Percentiles rank a stretch among this genome's conserved stretches.
Conservation (phyloP, 73 alveolate genomes). For the Breviolum minutum region DNA sequence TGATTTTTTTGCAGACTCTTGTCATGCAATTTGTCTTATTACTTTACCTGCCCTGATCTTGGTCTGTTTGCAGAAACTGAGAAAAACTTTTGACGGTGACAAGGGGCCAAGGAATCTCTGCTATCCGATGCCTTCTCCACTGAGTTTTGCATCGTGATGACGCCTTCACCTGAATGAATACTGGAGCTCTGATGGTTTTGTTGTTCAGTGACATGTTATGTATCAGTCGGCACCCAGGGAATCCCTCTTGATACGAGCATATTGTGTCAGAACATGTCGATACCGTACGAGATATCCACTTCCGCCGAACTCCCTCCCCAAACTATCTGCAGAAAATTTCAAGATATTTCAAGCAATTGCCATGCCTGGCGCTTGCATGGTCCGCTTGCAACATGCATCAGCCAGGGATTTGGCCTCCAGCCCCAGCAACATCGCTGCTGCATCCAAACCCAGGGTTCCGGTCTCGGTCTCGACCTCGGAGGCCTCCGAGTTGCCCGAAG, state of each 20-base stretch:
- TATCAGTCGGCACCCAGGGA: neutral
- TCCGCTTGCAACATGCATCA: constrained; percentile 97
- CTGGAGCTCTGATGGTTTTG: neutral
- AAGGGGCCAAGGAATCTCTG: constrained; percentile 98
- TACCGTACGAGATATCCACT: too few species aligned
- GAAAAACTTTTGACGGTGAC: neutral
- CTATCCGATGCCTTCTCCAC: constrained; percentile 96
- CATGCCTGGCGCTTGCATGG: constrained; percentile 94
- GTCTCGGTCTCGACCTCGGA: neutral
- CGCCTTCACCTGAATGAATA: constrained; percentile 46
- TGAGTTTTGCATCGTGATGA: constrained; percentile 57
- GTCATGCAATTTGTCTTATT: neutral
- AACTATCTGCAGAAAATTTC: too few species aligned
- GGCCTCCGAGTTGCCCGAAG: constrained; percentile 45
- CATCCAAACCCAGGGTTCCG: neutral
- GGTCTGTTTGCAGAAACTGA: too few species aligned
- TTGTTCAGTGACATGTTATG: too few species aligned
- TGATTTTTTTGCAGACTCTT: neutral
- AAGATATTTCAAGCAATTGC: neutral
- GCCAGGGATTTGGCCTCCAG: constrained; percentile 96
- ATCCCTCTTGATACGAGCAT: neutral
- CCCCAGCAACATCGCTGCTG: constrained; percentile 75
- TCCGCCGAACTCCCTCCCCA: neutral
- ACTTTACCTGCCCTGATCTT: too few species aligned
- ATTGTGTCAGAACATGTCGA: too few species aligned